Base-by-base conservation (phyloP, 352 stramenopile genomes). In the Phytophthora nicotianae region DNA sequence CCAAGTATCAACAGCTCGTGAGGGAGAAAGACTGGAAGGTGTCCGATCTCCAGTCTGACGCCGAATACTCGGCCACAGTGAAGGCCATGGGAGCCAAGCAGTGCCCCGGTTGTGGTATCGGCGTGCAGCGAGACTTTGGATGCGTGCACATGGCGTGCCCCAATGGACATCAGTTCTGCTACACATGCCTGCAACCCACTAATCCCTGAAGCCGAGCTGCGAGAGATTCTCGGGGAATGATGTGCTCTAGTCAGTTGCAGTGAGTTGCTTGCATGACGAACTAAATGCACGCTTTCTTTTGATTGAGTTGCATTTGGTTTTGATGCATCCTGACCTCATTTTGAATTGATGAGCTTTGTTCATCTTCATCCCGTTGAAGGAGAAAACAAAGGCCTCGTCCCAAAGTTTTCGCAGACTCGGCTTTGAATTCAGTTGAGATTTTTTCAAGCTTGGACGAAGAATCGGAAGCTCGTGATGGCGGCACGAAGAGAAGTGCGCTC, bases 131-230 rank as follows among this genome's bases (percentile, higher is more conserved):
- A 45, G 81, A 88, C 61, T 79, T 78, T 57, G 84, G 84, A n/a
- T 93, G 84, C 50, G 62, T 93, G 16, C 81, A 93, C 71, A 93
- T 93, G 71, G 82, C 49, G 40, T 93, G 84, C 48, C 79, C 77
- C 7, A 81, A 85, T 40, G 82, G 81, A 2, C 82, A 91, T 62
- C 62, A 91, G 56, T 93, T 93, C 52, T 93, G 84, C 65, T 93
- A 81, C 55, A 89, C 80, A 23, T 91, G 84, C 23, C 55, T 93
- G 33, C 21, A 19, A 5, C 61, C 67, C 58, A 42, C 41, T 90
- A 10, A 88, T 93, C 46, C 82, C 82, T 0, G 70, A 88, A 14
- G 43, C 56, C 10, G 84, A 93, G 35, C 8, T 90, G 5, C 58
- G 42, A 29, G 20, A 41, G 14, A 90, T 90, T 55, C 62, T 93